phyloP scores from a whole-genome alignment of 2,329 filamentous ascomycete species.

The Cercospora sesami region DNA sequence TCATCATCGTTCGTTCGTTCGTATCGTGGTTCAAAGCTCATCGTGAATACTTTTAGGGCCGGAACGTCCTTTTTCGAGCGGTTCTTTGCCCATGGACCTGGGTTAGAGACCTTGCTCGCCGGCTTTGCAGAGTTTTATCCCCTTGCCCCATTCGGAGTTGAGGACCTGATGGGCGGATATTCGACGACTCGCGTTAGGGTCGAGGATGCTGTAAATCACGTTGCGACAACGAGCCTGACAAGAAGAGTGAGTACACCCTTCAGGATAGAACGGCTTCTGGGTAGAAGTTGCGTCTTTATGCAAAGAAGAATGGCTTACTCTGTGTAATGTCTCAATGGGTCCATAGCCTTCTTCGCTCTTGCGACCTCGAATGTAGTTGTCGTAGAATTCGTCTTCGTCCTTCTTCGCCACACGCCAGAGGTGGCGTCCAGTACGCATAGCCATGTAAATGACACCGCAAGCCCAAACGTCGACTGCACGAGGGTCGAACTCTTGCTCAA shows the following conservation, averaged over 20 bases:
- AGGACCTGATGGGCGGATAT: slow-evolving; percentile 95
- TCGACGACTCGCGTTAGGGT: slow-evolving; percentile 87
- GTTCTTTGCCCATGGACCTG: slow-evolving; percentile 25
- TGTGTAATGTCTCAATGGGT: slow-evolving; percentile 90
- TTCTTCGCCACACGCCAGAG: slow-evolving; percentile 96
- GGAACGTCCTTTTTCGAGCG: slow-evolving; percentile 17
- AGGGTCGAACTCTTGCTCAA: slow-evolving; percentile 92
- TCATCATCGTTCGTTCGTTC: slow-evolving; percentile 1
- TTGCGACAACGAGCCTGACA: slow-evolving; percentile 89
- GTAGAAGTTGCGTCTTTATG: background rate
- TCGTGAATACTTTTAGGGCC: slow-evolving; percentile 16
- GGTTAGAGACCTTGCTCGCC: slow-evolving; percentile 87
- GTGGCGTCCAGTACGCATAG: slow-evolving; percentile 94
- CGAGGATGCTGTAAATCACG: slow-evolving; percentile 97
- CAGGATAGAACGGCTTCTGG: background rate
- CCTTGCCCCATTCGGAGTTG: slow-evolving; percentile 97
- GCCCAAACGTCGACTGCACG: slow-evolving; percentile 98
- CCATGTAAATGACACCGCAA: slow-evolving; percentile 99
- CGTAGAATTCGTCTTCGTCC: slow-evolving; percentile 96
- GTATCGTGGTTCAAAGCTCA: slow-evolving; percentile 4
- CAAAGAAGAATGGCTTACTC: slow-evolving; percentile 62
- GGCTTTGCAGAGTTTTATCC: slow-evolving; percentile 95
- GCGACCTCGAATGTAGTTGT: slow-evolving; percentile 86
- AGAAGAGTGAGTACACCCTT: slow-evolving; percentile 16
- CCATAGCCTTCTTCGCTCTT: slow-evolving; percentile 94